Conservation (phyloP, 1,284 basidiomycete genomes). For the Apiotrichum akiyoshidainum region DNA sequence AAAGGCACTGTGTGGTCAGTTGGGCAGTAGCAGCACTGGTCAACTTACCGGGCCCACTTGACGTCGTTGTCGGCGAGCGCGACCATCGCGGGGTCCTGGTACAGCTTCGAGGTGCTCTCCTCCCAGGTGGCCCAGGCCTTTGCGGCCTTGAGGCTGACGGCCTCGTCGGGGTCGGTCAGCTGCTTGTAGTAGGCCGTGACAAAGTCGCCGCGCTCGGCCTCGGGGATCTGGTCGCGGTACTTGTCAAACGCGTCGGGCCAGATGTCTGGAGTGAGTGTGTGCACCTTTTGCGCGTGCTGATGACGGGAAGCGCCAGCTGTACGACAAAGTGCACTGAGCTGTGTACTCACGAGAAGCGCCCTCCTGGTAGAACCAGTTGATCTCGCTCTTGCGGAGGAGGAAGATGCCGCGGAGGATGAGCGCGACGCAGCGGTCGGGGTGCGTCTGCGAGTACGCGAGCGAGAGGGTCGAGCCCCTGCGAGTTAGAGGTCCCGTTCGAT, state of each 20-base stretch:
- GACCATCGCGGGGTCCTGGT: slow-evolving; percentile 66
- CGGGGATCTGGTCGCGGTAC: slow-evolving; percentile 75
- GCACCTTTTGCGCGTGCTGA: background rate
- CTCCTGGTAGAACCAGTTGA: slow-evolving; percentile 86
- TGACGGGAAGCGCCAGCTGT: background rate
- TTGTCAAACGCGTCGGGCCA: slow-evolving; percentile 89
- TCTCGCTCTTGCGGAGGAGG: slow-evolving; percentile 76
- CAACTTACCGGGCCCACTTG: slow-evolving; percentile 67
- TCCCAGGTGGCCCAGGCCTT: slow-evolving; percentile 77
- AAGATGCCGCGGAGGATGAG: slow-evolving; percentile 90
- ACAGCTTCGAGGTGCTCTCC: slow-evolving; percentile 76
- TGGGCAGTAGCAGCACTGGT: background rate
- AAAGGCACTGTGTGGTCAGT: slow-evolving; percentile 62
- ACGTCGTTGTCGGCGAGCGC: slow-evolving; percentile 67
- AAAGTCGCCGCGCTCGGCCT: slow-evolving; percentile 72
- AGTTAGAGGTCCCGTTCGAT: background rate
- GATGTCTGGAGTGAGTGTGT: slow-evolving; percentile 46
- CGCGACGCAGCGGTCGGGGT: slow-evolving; percentile 74
- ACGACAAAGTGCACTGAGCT: background rate
- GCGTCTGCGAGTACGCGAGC: slow-evolving; percentile 78
- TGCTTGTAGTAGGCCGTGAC: slow-evolving; percentile 72
- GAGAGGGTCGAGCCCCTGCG: slow-evolving; percentile 82
- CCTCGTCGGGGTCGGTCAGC: slow-evolving; percentile 69
- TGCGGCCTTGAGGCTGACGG: slow-evolving; percentile 61
- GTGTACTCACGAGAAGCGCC: slow-evolving; percentile 45